These are phyloP conservation scores for Myriosclerotinia scirpicola DNA, from an alignment of 2,329 filamentous ascomycete species.

Conservation along the genomic window DNA sequence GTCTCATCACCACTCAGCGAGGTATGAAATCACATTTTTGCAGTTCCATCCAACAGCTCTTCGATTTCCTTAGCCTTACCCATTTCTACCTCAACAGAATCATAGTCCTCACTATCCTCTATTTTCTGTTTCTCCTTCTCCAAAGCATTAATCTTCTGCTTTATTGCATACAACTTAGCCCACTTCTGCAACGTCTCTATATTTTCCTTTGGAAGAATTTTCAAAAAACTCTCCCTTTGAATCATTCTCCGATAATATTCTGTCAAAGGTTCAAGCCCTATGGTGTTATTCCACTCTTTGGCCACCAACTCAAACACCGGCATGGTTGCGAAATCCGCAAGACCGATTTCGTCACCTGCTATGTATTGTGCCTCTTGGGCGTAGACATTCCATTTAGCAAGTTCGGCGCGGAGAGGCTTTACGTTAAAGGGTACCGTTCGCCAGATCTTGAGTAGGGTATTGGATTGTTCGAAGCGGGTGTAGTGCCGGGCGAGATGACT, in stretches of 20 bases:
- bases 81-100: background rate
- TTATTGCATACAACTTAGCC: background rate
- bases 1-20: background rate
- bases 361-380: conserved; percentile 44
- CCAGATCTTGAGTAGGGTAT: conserved; percentile 33
- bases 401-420: conserved; percentile 36
- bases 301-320: conserved; percentile 53
- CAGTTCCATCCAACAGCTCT: conserved; percentile 7
- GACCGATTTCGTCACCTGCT: conserved; percentile 44
- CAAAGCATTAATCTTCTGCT: conserved; percentile 1
- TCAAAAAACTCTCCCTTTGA: conserved; percentile 28
- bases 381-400: conserved; percentile 34
- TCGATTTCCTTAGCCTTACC: conserved; percentile 12
- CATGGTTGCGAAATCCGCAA: conserved; percentile 59
- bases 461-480: conserved; percentile 34
- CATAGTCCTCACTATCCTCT: background rate
- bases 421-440: conserved; percentile 29
- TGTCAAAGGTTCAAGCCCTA: conserved; percentile 38
- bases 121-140: conserved; percentile 1
- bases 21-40: background rate
- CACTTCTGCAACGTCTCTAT: background rate
- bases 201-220: conserved; percentile 24
- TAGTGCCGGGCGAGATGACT: conserved; percentile 35
- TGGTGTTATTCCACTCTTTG: conserved; percentile 39
- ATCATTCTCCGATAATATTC: conserved; percentile 32